phyloP scores from a whole-genome alignment of 1,284 basidiomycete species.

The Trichosporon sp. region DNA sequence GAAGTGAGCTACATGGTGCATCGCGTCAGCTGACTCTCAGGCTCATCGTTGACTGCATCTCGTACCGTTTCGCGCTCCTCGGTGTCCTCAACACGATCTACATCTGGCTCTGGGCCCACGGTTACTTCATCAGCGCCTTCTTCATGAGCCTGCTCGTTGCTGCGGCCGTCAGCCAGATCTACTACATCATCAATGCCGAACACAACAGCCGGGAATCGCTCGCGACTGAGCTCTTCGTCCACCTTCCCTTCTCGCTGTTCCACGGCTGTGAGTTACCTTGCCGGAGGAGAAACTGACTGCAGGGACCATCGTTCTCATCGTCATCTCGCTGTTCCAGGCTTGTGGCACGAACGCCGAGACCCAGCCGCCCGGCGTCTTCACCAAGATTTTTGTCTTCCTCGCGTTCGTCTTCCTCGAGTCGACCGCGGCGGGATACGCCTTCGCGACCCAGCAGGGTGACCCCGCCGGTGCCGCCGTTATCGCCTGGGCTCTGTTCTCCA shows the following conservation, averaged over 20 bases:
- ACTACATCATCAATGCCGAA: constrained; percentile 86
- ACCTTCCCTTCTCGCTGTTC: constrained; percentile 81
- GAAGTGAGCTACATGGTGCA: constrained; percentile 37
- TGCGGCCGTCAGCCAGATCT: constrained; percentile 68
- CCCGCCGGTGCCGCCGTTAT: constrained; percentile 57
- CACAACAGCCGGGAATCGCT: constrained; percentile 62
- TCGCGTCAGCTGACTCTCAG: neutral
- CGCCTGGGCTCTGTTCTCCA: constrained; percentile 55
- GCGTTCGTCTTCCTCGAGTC: constrained; percentile 88
- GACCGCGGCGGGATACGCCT: constrained; percentile 87
- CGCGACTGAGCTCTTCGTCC: constrained; percentile 66
- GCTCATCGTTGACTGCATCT: constrained; percentile 78
- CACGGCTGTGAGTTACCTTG: constrained; percentile 69
- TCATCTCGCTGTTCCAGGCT: constrained; percentile 85
- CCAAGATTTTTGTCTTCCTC: constrained; percentile 91
- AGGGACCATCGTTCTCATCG: constrained; percentile 81
- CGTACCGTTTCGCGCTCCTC: constrained; percentile 85
- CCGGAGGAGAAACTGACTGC: constrained; percentile 8
- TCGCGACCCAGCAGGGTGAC: constrained; percentile 85
- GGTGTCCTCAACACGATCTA: constrained; percentile 82
- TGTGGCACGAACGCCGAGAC: constrained; percentile 76
- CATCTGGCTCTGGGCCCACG: constrained; percentile 72
- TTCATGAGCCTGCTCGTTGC: constrained; percentile 74
- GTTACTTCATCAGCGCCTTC: constrained; percentile 75
- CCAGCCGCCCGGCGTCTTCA: constrained; percentile 77